Conservation (phyloP, 116 monocot genomes). For the Trichopus zeylanicus region DNA sequence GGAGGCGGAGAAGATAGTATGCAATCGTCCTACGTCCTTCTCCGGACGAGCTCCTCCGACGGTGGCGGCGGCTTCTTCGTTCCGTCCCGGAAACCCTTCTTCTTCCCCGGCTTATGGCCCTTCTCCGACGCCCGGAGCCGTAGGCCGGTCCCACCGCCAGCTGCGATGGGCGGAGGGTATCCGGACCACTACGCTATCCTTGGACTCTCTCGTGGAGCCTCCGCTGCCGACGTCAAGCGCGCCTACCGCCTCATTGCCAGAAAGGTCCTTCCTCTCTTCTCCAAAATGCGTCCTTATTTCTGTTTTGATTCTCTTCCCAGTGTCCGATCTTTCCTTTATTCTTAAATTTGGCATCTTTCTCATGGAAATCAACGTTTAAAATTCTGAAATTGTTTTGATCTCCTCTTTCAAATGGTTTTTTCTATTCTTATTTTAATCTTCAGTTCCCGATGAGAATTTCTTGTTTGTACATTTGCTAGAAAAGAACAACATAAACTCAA, state of each 20-base stretch:
- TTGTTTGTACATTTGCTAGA: no score
- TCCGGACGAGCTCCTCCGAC: conserved; percentile 25
- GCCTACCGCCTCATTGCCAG: conserved; percentile 71
- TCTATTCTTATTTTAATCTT: background rate
- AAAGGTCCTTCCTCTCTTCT: conserved; percentile 31
- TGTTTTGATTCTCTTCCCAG: background rate
- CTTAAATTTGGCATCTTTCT: no score
- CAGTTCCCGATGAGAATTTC: background rate
- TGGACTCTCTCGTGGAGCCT: conserved; percentile 42
- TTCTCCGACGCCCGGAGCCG: conserved; percentile 3
- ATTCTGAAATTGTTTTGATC: no score
- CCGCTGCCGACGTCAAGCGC: conserved; percentile 51
- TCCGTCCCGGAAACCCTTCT: conserved; percentile 1
- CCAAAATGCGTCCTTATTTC: background rate
- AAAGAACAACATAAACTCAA: no score
- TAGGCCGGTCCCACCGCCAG: conserved; percentile 7
- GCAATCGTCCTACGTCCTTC: conserved; percentile 30
- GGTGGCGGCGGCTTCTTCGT: conserved; percentile 12
- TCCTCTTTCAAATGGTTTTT: no score
- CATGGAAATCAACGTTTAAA: no score
- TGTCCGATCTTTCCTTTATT: no score
- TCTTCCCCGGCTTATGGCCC: conserved; percentile 17
- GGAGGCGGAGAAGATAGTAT: no score
- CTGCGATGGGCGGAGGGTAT: conserved; percentile 5
- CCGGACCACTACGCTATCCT: conserved; percentile 73